These are phyloP conservation scores for Xylariales sp. DNA, from an alignment of 2,329 filamentous ascomycete genomes.

Conservation along the genomic window DNA sequence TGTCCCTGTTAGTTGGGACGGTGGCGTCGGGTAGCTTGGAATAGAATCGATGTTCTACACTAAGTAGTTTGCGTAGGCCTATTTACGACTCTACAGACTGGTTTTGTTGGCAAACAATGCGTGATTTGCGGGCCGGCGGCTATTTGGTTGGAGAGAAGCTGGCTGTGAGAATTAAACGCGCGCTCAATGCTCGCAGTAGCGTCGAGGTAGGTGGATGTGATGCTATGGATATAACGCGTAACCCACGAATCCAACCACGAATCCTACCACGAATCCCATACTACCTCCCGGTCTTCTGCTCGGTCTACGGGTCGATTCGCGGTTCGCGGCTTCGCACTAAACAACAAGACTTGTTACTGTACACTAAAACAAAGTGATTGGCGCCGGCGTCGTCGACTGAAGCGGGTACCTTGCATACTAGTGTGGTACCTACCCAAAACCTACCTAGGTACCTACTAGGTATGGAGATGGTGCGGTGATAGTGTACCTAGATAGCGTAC, in stretches of 20 bases:
- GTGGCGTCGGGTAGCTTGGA: background rate
- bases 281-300: too few species aligned
- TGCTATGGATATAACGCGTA: conserved; percentile 1
- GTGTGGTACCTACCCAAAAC: too few species aligned
- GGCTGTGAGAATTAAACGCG: conserved; percentile 29
- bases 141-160: conserved; percentile 18
- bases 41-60: background rate
- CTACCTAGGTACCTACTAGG: too few species aligned
- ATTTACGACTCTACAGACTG: too few species aligned
- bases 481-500: too few species aligned
- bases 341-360: too few species aligned
- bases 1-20: background rate
- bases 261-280: too few species aligned
- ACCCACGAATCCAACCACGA: too few species aligned
- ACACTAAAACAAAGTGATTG: conserved; percentile 9
- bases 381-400: conserved; percentile 19
- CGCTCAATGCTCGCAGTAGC: conserved; percentile 15
- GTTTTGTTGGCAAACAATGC: background rate
- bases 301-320: too few species aligned
- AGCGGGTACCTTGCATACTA: conserved; percentile 35
- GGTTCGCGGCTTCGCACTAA: too few species aligned
- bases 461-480: too few species aligned
- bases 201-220: background rate
- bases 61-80: too few species aligned
- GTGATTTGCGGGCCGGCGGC: conserved; percentile 21